These are phyloP conservation scores for Ogataea siamensis DNA, from an alignment of 805 yeast genomes.

Conservation along the genomic window DNA sequence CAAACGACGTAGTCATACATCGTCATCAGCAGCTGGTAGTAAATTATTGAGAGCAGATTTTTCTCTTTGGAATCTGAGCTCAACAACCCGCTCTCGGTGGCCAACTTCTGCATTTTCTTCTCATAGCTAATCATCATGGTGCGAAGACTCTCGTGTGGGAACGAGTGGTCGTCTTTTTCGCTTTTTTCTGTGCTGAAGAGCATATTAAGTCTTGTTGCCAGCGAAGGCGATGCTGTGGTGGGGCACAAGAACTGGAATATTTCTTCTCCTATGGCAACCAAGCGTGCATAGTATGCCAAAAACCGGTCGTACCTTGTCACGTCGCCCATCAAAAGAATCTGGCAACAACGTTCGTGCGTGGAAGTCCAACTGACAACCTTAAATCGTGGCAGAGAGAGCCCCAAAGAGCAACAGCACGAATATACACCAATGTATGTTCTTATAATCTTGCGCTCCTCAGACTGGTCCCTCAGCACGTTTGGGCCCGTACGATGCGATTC, in stretches of 20 bases:
- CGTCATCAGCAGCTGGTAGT: constrained; percentile 49
- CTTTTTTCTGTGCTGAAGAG: constrained; percentile 8
- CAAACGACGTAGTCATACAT: constrained; percentile 53
- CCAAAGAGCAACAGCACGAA: constrained; percentile 50
- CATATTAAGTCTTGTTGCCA: constrained; percentile 10
- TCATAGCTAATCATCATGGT: constrained; percentile 40
- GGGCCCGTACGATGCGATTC: constrained; percentile 30
- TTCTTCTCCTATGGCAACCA: constrained; percentile 51
- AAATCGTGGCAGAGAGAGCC: constrained; percentile 49
- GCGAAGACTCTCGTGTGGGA: constrained; percentile 27
- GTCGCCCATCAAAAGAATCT: constrained; percentile 36
- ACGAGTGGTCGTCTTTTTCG: constrained; percentile 11
- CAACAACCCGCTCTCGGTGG: constrained; percentile 41
- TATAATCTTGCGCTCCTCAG: constrained; percentile 37
- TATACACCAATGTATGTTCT: constrained; percentile 48
- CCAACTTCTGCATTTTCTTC: constrained; percentile 38
- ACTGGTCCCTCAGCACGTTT: constrained; percentile 28
- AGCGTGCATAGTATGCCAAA: constrained; percentile 42
- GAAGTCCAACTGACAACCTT: constrained; percentile 49
- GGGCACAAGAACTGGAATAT: constrained; percentile 42
- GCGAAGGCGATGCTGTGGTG: constrained; percentile 18
- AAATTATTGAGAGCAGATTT: constrained; percentile 42
- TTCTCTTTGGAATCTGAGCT: constrained; percentile 36
- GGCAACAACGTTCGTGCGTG: constrained; percentile 40
- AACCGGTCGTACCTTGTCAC: constrained; percentile 40